phyloP scores from a whole-genome alignment of 148 eudicot genomes.

The Diospyros lotus region DNA sequence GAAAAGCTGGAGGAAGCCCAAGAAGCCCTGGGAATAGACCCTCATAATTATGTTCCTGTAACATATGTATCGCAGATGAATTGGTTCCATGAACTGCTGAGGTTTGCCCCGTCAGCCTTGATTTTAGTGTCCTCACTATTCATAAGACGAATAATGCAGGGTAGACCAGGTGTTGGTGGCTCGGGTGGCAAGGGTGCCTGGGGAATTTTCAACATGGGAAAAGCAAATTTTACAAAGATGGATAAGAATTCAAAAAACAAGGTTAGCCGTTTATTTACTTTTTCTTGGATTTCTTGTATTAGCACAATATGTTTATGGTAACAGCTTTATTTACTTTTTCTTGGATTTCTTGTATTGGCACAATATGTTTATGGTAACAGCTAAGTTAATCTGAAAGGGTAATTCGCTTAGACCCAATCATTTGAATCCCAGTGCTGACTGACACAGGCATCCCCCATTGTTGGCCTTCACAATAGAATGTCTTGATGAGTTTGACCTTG shows the following conservation, averaged over 20 bases:
- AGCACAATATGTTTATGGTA: neutral
- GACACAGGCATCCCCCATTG: too few species aligned
- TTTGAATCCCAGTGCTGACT: too few species aligned
- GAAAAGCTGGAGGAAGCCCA: constrained; percentile 59
- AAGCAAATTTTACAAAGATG: constrained; percentile 40
- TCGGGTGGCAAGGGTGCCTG: constrained; percentile 43
- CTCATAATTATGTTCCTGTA: constrained; percentile 46
- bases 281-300: neutral
- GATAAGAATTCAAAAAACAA: constrained; percentile 56
- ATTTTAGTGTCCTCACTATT: constrained; percentile 31
- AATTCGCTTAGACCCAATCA: too few species aligned
- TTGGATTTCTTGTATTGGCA: neutral
- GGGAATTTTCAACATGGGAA: constrained; percentile 47
- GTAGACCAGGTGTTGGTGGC: constrained; percentile 38
- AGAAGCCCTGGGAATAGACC: constrained; percentile 42
- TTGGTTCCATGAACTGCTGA: constrained; percentile 37
- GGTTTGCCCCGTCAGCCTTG: constrained; percentile 37
- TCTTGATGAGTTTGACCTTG: neutral
- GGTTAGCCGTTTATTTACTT: constrained; percentile 19
- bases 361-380: neutral
- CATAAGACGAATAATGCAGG: constrained; percentile 40
- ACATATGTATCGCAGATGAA: constrained; percentile 35
- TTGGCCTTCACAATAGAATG: too few species aligned
- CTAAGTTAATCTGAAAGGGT: too few species aligned
- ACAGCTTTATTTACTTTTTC: neutral